Base-by-base conservation (phyloP, 768 basidiomycete species). In the Aureoboletus auriporus region DNA sequence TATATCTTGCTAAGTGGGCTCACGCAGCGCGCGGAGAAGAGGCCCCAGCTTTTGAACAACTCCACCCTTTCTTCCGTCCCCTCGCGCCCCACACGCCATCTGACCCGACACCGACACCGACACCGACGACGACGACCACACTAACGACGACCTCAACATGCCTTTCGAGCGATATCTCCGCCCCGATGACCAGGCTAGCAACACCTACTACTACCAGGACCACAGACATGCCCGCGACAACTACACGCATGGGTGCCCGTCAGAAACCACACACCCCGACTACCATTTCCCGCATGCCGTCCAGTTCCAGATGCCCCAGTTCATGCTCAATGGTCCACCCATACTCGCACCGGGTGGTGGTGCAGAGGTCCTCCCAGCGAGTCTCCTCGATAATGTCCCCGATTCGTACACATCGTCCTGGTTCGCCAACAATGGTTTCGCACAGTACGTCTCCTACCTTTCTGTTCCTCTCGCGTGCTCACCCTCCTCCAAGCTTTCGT, bases 301-400 rank as follows among this genome's bases (percentile, higher is more conserved):
- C 52, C 74, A 72, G 47, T 76, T 87, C 53, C 82, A 85, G 64
- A 71, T 89, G 33, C 86, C 86, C 4, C 72, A 76, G 26, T 87
- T 84, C 62, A 76, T 88, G 67, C 70, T 78, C 57, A 66, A 66
- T 51, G 75, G 75, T 4, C 71, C 76, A 0, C 83, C 86, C 26
- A 75, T 76, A 2, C 74, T 89, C 17, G 83, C 83, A 2, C 79
- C 75, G 2, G 86, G 85, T 17, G 86, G 86, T 20, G 86, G 88
- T 31, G 86, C 83, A 9, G 88, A 89, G 65, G 80, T 84, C 12
- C 61, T 88, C n/a, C 79, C 83, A 10, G 67, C 69, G 4, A 73
- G 73, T 34, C 65, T 75, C 49, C 56, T 63, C 17, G 61, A 55
- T 39, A 55, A 44, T 26, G 13, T 23, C 17, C 44, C 62, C 14